Percentiles rank a stretch among this genome's conserved stretches.
Evolutionary conservation across 2,329 filamentous ascomycete species (phyloP).

Genomic region (Phaeophleospora eucalypticola): DNA sequence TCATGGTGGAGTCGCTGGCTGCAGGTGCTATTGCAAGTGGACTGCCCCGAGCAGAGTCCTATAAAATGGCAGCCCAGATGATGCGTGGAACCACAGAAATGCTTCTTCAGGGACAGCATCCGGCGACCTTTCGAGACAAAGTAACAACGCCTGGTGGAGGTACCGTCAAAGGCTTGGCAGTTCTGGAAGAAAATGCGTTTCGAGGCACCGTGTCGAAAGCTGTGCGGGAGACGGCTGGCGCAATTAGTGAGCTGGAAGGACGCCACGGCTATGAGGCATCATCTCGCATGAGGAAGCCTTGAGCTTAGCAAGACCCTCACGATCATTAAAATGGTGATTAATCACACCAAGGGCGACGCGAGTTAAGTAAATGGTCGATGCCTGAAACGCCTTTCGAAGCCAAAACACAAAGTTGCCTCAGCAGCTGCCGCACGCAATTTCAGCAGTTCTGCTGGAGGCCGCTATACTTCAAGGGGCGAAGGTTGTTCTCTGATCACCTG

Average conservation of each 20-base stretch:
- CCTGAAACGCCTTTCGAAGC: too few species aligned
- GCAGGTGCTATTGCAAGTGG: conserved; percentile 79
- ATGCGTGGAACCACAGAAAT: conserved; percentile 70
- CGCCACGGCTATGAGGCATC: too few species aligned
- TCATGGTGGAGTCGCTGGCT: conserved; percentile 70
- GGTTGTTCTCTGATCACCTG: too few species aligned
- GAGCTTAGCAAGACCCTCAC: background rate
- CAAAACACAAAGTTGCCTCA: too few species aligned
- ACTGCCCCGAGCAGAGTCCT: conserved; percentile 66
- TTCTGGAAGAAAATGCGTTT: conserved; percentile 68
- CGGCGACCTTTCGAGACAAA: conserved; percentile 69
- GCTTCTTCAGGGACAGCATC: conserved; percentile 67
- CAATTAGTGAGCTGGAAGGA: conserved; percentile 63
- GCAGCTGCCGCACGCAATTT: too few species aligned
- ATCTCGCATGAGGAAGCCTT: background rate
- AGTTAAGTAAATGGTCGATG: too few species aligned
- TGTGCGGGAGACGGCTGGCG: conserved; percentile 65
- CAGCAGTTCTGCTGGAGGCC: too few species aligned
- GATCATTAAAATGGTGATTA: too few species aligned
- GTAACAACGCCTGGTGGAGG: conserved; percentile 75
- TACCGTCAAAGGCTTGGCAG: conserved; percentile 69
- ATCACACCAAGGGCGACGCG: too few species aligned
- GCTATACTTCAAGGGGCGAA: too few species aligned
- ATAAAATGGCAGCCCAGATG: conserved; percentile 72
- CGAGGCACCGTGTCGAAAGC: conserved; percentile 64